These are phyloP conservation scores for Thelonectria discophora DNA, from an alignment of 2,329 filamentous ascomycete genomes.

Conservation along the genomic window DNA sequence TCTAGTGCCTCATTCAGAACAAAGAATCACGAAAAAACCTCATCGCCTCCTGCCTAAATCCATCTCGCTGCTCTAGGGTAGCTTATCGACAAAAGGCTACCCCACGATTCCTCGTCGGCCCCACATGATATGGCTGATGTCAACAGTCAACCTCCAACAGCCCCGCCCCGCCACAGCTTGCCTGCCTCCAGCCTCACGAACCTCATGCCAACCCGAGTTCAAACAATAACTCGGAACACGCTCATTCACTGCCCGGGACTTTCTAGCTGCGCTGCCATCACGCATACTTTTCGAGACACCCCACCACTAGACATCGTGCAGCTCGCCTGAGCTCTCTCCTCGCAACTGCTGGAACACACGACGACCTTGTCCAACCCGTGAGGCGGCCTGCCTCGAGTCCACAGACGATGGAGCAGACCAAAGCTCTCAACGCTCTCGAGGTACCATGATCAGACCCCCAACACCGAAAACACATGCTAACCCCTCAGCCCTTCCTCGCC, in stretches of 20 bases:
- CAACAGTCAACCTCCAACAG: constrained; percentile 6
- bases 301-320: background rate
- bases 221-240: background rate
- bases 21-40: too few relatives aligned
- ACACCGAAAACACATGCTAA: background rate
- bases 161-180: constrained; percentile 39
- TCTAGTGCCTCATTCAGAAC: too few relatives aligned
- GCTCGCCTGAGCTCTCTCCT: background rate
- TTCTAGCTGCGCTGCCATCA: constrained; percentile 4
- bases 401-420: constrained; percentile 75
- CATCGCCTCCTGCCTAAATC: background rate
- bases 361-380: constrained; percentile 12
- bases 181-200: constrained; percentile 40
- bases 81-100: background rate
- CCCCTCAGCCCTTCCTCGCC: constrained; percentile 81
- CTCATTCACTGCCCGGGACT: background rate
- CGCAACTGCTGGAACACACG: constrained; percentile 7
- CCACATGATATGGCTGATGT: constrained; percentile 4
- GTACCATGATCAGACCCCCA: constrained; percentile 46
- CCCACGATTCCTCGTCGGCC: constrained; percentile 11
- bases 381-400: constrained; percentile 39
- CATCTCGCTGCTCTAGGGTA: constrained; percentile 14
- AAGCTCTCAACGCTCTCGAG: constrained; percentile 71
- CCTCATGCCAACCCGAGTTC: constrained; percentile 20
- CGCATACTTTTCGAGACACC: background rate